phyloP scores from a whole-genome alignment of 768 basidiomycete genomes.

The Tylopilus sp. region DNA sequence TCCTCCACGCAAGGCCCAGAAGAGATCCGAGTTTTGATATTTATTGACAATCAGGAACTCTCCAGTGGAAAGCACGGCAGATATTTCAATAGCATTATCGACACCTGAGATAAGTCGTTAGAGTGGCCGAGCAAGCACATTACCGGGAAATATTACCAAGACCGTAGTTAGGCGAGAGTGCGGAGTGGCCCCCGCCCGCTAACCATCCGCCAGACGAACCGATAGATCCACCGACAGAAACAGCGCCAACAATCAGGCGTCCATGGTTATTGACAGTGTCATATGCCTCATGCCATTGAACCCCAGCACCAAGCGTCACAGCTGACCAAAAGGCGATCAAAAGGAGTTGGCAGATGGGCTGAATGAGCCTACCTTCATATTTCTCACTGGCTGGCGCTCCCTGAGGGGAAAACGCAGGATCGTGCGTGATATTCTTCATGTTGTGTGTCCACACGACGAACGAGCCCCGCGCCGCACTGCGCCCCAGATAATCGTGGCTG shows the following conservation, averaged over 20 bases:
- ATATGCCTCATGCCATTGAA: conserved; percentile 49
- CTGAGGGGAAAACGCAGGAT: conserved; percentile 29
- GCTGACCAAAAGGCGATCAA: conserved; percentile 22
- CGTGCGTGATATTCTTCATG: conserved; percentile 38
- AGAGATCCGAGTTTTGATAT: conserved; percentile 44
- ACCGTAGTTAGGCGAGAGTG: conserved; percentile 39
- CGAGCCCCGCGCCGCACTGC: conserved; percentile 36
- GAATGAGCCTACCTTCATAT: conserved; percentile 20
- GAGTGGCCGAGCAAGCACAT: neutral
- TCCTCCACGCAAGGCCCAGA: conserved; percentile 54
- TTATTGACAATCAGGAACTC: conserved; percentile 37
- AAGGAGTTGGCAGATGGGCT: neutral
- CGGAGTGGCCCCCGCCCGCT: conserved; percentile 48
- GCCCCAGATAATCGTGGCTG: conserved; percentile 41
- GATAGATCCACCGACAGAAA: conserved; percentile 37
- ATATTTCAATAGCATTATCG: conserved; percentile 49
- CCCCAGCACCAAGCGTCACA: conserved; percentile 40
- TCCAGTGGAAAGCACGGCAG: conserved; percentile 43
- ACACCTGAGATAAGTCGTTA: conserved; percentile 33
- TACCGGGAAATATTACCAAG: conserved; percentile 32
- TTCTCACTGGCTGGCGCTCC: conserved; percentile 25
- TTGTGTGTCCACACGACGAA: conserved; percentile 45
- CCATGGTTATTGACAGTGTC: conserved; percentile 36
- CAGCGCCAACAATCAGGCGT: conserved; percentile 45
- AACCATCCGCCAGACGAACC: conserved; percentile 52